A percentile compares a stretch with the other conserved stretches of the same genome.
These are phyloP conservation scores for Talaromyces rugulosus DNA, from an alignment of 2,329 filamentous ascomycete species.

Conservation along the genomic window DNA sequence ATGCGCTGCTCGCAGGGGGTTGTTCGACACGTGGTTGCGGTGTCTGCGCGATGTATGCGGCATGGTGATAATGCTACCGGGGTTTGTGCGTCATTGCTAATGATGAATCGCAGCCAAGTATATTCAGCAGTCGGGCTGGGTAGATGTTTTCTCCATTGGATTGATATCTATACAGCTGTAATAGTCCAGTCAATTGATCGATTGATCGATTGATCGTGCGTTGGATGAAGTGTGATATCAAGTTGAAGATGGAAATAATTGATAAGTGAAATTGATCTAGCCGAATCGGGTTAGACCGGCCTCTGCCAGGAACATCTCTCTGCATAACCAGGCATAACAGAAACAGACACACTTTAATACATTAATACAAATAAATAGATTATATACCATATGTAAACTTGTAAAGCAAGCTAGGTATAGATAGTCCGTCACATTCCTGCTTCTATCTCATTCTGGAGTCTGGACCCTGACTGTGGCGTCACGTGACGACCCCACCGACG, in stretches of 20 bases:
- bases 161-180: not conserved
- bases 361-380: not conserved
- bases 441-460: too few species aligned
- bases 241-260: not conserved
- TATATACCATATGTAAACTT: not conserved
- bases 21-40: constrained; percentile 13
- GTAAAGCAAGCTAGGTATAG: too few species aligned
- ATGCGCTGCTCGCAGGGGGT: not conserved
- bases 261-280: not conserved
- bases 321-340: not conserved
- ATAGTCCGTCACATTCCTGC: too few species aligned
- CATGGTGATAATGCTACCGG: constrained; percentile 20
- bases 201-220: not conserved
- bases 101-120: not conserved
- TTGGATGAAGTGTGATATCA: too few species aligned
- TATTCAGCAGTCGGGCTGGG: not conserved
- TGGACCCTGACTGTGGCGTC: too few species aligned
- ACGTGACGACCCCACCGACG: not conserved
- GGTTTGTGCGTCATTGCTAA: not conserved
- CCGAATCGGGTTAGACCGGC: not conserved
- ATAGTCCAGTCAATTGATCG: not conserved
- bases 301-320: not conserved
- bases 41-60: constrained; percentile 31
- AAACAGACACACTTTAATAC: not conserved
- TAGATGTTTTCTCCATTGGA: not conserved